Percentiles rank a stretch among this genome's conserved stretches.
phyloP scores from a whole-genome alignment of 805 yeast species.

The Ogataea henricii region DNA sequence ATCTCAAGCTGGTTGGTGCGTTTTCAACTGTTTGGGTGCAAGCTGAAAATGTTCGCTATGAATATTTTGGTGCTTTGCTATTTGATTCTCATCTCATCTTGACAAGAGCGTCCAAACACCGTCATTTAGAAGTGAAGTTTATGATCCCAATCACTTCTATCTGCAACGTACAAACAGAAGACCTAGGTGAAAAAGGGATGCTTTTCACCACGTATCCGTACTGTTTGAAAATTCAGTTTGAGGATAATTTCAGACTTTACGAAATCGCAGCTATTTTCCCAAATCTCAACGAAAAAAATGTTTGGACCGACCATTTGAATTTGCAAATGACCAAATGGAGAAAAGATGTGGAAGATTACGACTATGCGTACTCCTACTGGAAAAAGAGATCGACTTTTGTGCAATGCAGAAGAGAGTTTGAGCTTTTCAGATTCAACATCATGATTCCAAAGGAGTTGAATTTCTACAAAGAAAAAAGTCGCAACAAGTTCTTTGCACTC shows the following conservation, averaged over 20 bases:
- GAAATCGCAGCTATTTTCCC: constrained; percentile 46
- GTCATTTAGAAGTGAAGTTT: constrained; percentile 41
- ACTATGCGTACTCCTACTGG: constrained; percentile 28
- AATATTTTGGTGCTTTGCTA: constrained; percentile 40
- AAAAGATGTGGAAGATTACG: constrained; percentile 37
- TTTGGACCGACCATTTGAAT: constrained; percentile 43
- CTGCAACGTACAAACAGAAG: constrained; percentile 24
- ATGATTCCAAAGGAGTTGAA: constrained; percentile 19
- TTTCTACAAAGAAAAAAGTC: constrained; percentile 15
- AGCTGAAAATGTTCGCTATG: constrained; percentile 15
- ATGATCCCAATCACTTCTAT: constrained; percentile 49
- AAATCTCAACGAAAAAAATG: constrained; percentile 35
- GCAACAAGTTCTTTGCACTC: constrained; percentile 27
- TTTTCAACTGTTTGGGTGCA: constrained; percentile 43
- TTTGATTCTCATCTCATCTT: constrained; percentile 55
- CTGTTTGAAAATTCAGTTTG: constrained; percentile 49
- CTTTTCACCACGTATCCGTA: constrained; percentile 34
- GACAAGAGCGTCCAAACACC: constrained; percentile 29
- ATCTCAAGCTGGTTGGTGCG: constrained; percentile 46
- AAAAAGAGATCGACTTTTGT: constrained; percentile 18
- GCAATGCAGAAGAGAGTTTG: constrained; percentile 8
- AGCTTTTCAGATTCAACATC: constrained; percentile 18
- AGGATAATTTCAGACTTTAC: constrained; percentile 40
- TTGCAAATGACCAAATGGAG: constrained; percentile 13
- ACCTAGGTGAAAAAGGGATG: constrained; percentile 25